Evolutionary conservation across 2,329 filamentous ascomycete species (phyloP).

Genomic region (Claviceps sp.): DNA sequence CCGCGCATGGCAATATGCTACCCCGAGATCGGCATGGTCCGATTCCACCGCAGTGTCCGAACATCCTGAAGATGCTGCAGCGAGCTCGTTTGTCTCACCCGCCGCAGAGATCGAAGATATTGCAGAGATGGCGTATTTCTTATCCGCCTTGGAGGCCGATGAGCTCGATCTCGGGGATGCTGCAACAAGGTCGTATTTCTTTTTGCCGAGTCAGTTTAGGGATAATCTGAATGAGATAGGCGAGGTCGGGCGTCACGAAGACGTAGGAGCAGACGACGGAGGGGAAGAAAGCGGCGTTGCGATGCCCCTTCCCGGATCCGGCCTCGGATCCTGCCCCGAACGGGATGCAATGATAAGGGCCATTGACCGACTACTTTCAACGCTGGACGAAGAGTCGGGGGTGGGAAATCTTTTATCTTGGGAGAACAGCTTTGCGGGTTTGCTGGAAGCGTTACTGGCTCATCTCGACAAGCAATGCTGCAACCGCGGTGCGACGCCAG

Average conservation of each 20-base stretch:
- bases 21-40: neutral
- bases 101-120: no score
- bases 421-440: conserved; percentile 1
- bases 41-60: neutral
- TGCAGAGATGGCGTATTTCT: neutral
- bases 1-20: neutral
- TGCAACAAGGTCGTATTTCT: neutral
- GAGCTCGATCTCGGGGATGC: neutral
- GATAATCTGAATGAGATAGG: no score
- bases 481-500: neutral
- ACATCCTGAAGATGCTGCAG: no score
- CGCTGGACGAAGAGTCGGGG: neutral
- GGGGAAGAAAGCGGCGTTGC: neutral
- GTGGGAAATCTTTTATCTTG: neutral
- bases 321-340: neutral
- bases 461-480: neutral
- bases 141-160: neutral
- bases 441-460: conserved; percentile 1
- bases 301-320: neutral
- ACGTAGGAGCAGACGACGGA: neutral
- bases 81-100: no score
- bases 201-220: neutral
- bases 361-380: neutral
- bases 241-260: no score
- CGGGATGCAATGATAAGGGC: neutral